A percentile compares a stretch with the other conserved stretches of the same genome.
Evolutionary conservation across 2,329 filamentous ascomycete species (phyloP).

Genomic region (Karstenula rhodostoma): DNA sequence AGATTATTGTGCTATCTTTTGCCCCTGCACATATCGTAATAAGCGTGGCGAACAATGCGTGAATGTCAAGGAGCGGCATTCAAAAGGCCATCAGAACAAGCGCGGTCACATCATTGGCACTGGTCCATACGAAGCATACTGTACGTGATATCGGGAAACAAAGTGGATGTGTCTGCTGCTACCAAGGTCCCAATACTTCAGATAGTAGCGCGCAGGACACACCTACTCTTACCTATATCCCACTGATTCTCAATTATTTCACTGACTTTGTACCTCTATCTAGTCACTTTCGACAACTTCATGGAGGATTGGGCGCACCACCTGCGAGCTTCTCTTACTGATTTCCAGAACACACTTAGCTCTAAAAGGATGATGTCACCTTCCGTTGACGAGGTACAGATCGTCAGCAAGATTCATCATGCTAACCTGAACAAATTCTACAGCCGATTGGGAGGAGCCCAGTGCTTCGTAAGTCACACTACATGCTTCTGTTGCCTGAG

Average conservation of each 20-base stretch:
- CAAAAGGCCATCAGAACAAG: background rate
- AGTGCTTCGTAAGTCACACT: constrained; percentile 49
- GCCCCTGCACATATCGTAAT: constrained; percentile 49
- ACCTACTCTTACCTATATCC: no score
- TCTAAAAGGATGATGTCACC: constrained; percentile 11
- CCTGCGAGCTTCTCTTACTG: constrained; percentile 19
- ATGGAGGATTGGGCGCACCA: constrained; percentile 2
- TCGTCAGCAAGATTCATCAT: constrained; percentile 36
- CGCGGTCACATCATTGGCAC: background rate
- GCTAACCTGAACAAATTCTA: constrained; percentile 45
- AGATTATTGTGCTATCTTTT: constrained; percentile 56
- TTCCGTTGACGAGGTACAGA: constrained; percentile 22
- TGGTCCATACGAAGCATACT: background rate
- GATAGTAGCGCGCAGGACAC: no score
- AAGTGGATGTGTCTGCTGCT: no score
- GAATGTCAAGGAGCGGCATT: background rate
- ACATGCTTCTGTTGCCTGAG: constrained; percentile 59
- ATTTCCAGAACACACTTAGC: constrained; percentile 27
- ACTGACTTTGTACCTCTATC: no score
- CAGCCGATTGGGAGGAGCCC: constrained; percentile 17
- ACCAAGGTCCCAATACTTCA: no score
- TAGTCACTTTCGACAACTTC: constrained; percentile 23
- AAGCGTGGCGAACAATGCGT: background rate
- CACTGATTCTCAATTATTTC: no score
- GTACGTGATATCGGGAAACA: no score